These are phyloP conservation scores for Debaryomyces coudertii DNA, from an alignment of 1,139 yeast genomes.

Conservation along the genomic window DNA sequence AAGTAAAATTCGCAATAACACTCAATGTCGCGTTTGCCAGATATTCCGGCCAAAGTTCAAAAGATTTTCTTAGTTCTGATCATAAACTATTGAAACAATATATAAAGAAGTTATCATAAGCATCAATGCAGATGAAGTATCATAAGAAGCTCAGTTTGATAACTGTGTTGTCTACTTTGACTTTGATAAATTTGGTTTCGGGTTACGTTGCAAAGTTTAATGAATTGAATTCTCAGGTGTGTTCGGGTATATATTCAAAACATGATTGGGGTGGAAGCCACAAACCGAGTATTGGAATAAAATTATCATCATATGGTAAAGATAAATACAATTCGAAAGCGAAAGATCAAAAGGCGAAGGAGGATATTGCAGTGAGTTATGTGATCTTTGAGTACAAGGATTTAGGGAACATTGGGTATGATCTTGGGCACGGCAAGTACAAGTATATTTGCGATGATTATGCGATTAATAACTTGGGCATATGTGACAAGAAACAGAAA, in stretches of 20 bases:
- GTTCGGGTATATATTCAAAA: slow-evolving; percentile 89
- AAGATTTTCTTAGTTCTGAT: slow-evolving; percentile 1
- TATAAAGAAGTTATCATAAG: neutral
- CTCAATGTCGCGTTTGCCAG: slow-evolving; percentile 1
- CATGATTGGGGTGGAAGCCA: slow-evolving; percentile 84
- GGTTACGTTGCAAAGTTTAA: slow-evolving; percentile 57
- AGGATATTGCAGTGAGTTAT: slow-evolving; percentile 56
- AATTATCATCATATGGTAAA: slow-evolving; percentile 38
- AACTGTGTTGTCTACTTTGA: neutral
- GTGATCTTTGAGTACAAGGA: slow-evolving; percentile 86
- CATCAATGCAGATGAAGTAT: slow-evolving; percentile 7
- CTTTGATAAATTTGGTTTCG: slow-evolving; percentile 13
- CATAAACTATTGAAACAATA: neutral
- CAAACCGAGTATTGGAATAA: slow-evolving; percentile 63
- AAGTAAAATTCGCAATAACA: slow-evolving; percentile 2
- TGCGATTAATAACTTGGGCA: slow-evolving; percentile 57
- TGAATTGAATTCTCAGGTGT: slow-evolving; percentile 56
- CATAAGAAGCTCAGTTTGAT: neutral
- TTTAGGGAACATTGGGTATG: slow-evolving; percentile 64
- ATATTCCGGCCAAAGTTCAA: neutral
- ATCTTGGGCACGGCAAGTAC: slow-evolving; percentile 29
- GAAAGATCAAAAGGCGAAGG: slow-evolving; percentile 24
- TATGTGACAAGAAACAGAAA: slow-evolving; percentile 56
- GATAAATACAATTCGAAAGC: slow-evolving; percentile 37
- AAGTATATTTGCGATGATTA: slow-evolving; percentile 76